These are phyloP conservation scores for Polytrichum formosum DNA, from an alignment of 225 moss, liverwort and hornwort genomes.

Conservation along the genomic window DNA sequence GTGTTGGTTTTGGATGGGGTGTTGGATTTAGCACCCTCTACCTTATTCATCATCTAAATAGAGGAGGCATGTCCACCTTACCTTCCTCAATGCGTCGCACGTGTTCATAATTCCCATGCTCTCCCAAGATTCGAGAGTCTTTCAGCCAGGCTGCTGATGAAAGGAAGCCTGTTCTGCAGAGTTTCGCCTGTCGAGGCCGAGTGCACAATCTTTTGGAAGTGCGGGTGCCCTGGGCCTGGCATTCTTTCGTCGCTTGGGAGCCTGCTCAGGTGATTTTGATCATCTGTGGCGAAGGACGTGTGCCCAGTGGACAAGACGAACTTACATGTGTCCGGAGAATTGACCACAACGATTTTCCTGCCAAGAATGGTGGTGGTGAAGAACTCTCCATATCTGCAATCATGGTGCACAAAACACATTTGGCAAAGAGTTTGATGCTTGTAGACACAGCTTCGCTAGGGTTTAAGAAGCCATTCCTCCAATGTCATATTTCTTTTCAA, in stretches of 20 bases:
- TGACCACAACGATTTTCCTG: neutral
- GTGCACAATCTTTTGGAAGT: constrained; percentile 4
- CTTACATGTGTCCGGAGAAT: constrained; percentile 18
- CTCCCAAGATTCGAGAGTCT: constrained; percentile 25
- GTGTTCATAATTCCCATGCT: constrained; percentile 7
- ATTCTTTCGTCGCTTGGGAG: neutral
- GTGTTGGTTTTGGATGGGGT: too few relatives aligned
- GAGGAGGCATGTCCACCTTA: neutral
- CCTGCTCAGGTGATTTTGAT: accelerated
- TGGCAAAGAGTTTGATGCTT: too few relatives aligned
- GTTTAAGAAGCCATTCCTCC: too few relatives aligned
- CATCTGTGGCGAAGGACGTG: neutral
- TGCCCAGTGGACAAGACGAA: constrained; percentile 23
- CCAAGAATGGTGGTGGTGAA: constrained; percentile 9
- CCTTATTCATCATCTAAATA: too few relatives aligned
- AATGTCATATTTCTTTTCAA: too few relatives aligned
- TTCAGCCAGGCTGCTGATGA: constrained; percentile 23
- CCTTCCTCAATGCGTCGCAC: constrained; percentile 18
- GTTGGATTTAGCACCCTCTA: too few relatives aligned
- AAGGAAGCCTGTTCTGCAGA: constrained; percentile 5
- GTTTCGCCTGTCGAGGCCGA: constrained; percentile 8
- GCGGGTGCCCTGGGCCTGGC: accelerated
- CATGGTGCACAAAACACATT: too few relatives aligned
- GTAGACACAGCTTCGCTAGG: too few relatives aligned
- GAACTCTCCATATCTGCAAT: constrained; percentile 21